Base-by-base conservation (phyloP, 768 basidiomycete species). In the Kwoniella pini region DNA sequence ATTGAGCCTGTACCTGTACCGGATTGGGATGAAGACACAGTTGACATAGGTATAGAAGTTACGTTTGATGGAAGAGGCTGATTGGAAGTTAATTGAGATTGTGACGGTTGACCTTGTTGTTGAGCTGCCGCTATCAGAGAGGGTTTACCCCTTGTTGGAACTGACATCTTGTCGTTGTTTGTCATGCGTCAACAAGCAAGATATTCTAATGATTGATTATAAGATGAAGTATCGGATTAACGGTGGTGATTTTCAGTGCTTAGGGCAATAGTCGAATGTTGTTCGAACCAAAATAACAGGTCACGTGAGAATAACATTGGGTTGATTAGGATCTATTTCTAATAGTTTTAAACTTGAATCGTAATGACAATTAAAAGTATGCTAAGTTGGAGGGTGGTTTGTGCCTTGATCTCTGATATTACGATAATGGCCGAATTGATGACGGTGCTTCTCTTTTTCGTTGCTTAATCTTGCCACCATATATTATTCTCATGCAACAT, bases 101-200 rank as follows among this genome's bases (percentile, higher is more conserved):
- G 40, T 11, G 40, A 42, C 5, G 40, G 11, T 42, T 42, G 48
- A 28, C 27, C 15, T 49, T 60, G 59, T 31, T 24, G 26, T 49
- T 61, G 59, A 19, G 59, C 59, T 1, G 59, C 59, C n/a, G 59
- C 59, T 15, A 61, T 61, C 19, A 61, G 33, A 33, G 59, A 54
- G 28, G 59, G 59, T 49, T 61, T 61, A 28, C 50, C 49, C 26
- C 58, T 48, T 6, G 4, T 31, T 0, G 58, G 38, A 30, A 17
- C 30, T 50, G 48, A 50, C 48, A 50, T 50, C 12, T 50, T 50
- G 40, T 19, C n/a, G 40, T 17, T 9, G 40, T 9, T 36, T 7
- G 15, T 36, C 15, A 36, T 15, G 33, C 9, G 7, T 7, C 33
- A 9, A 36, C 33, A 7, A 9, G 33, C 15, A 36, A 7, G 33